Percentiles rank a stretch among this genome's conserved stretches.
Conservation (phyloP, 139 green algal species). For the Mesotaenium endlicherianum region DNA sequence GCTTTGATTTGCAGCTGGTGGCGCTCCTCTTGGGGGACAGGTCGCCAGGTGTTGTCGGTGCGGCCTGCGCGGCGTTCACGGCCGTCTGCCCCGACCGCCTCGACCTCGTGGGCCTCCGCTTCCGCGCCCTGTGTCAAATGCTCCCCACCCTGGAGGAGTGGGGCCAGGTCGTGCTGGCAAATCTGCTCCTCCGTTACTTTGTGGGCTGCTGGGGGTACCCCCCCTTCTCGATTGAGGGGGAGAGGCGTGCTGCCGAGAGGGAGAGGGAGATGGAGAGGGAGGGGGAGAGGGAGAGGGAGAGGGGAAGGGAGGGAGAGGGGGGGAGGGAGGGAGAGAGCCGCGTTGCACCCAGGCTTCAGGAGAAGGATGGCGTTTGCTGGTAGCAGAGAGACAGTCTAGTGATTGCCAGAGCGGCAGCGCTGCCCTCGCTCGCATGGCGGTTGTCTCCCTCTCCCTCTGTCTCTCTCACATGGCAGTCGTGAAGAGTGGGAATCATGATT, state of each 20-base stretch:
- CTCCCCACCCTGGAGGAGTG: constrained; percentile 38
- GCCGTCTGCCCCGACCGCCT: constrained; percentile 26
- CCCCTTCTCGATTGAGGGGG: not conserved
- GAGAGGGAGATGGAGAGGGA: not conserved
- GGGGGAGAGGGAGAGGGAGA: not conserved
- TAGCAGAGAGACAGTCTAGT: too few species aligned
- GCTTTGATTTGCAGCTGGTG: constrained; percentile 25
- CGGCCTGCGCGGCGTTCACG: constrained; percentile 16
- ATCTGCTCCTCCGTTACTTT: constrained; percentile 26
- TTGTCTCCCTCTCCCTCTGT: too few species aligned
- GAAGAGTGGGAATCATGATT: too few species aligned
- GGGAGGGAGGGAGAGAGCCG: not conserved
- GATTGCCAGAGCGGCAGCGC: too few species aligned
- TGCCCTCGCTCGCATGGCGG: too few species aligned
- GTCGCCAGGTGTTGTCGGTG: constrained; percentile 6
- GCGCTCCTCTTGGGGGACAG: constrained; percentile 12
- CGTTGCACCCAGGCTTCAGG: too few species aligned
- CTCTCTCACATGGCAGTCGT: too few species aligned
- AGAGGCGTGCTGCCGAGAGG: not conserved
- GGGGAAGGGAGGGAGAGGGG: not conserved
- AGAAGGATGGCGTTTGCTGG: too few species aligned
- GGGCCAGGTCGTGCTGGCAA: constrained; percentile 13
- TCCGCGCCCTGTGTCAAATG: constrained; percentile 11
- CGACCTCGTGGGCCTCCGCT: not conserved
- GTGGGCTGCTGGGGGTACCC: not conserved